Conservation (phyloP, 495 filamentous ascomycete genomes). For the Podospora fimiseda region DNA sequence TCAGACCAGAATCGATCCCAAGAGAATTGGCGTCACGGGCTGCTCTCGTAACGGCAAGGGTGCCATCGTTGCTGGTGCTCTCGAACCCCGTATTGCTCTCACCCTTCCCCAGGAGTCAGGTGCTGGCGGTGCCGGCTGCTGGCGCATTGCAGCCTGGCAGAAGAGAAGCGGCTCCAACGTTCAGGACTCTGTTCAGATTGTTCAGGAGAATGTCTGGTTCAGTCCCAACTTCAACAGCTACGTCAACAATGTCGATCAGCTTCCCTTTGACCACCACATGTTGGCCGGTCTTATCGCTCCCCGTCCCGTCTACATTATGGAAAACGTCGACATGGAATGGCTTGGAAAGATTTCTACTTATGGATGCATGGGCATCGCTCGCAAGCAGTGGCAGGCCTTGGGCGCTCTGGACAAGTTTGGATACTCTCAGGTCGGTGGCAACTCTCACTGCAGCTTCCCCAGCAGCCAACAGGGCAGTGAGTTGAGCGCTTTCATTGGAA, state of each 20-base stretch:
- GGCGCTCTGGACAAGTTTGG: conserved; percentile 45
- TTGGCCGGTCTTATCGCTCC: conserved; percentile 43
- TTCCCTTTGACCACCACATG: conserved; percentile 48
- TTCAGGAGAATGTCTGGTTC: conserved; percentile 50
- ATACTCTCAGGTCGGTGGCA: conserved; percentile 45
- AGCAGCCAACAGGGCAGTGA: conserved; percentile 36
- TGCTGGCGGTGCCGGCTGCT: conserved; percentile 45
- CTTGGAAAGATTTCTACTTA: conserved; percentile 44
- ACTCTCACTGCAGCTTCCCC: conserved; percentile 51
- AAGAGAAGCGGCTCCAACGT: conserved; percentile 41
- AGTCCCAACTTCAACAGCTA: conserved; percentile 36
- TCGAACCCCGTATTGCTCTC: conserved; percentile 45
- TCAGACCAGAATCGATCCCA: conserved; percentile 40
- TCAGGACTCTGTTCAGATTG: conserved; percentile 44
- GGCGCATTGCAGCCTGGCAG: conserved; percentile 42
- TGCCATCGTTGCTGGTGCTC: conserved; percentile 45
- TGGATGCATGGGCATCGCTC: conserved; percentile 50
- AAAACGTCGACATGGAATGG: conserved; percentile 50
- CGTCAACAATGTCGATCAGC: conserved; percentile 29
- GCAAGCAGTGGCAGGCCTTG: conserved; percentile 44
- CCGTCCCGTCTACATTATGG: conserved; percentile 41
- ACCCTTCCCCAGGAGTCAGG: conserved; percentile 49
- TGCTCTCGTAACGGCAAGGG: conserved; percentile 52
- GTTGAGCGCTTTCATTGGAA: conserved; percentile 47
- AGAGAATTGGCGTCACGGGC: conserved; percentile 43